phyloP scores from a whole-genome alignment of 2,329 filamentous ascomycete genomes.

The Orbilia quercus region DNA sequence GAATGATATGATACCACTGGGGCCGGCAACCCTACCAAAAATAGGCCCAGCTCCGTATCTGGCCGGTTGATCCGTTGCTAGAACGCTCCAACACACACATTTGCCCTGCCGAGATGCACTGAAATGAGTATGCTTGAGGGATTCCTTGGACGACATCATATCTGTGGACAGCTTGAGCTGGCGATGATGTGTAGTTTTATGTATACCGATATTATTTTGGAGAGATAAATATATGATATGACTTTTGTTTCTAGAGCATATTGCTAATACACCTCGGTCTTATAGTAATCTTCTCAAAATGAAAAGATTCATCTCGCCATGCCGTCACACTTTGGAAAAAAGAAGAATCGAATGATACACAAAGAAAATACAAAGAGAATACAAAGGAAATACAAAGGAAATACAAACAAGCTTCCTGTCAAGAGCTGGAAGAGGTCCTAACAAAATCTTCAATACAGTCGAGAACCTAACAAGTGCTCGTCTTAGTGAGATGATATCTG shows the following conservation, averaged over 20 bases:
- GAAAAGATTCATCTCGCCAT: conserved; percentile 19
- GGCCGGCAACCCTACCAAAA: not conserved
- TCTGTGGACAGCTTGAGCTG: too few species aligned
- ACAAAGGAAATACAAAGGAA: not conserved
- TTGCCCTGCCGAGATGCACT: not conserved
- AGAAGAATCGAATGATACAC: not conserved
- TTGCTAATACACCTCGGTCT: conserved; percentile 1
- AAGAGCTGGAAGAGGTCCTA: not conserved
- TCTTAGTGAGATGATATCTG: too few species aligned
- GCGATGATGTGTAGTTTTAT: too few species aligned
- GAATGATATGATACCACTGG: too few species aligned
- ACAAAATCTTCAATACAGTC: too few species aligned
- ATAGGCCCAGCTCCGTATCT: conserved; percentile 4
- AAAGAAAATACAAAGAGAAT: not conserved
- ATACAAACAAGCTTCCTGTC: not conserved
- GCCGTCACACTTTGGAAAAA: conserved; percentile 17
- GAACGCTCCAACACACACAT: conserved; percentile 7
- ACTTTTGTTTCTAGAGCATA: not conserved
- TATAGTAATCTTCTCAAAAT: not conserved
- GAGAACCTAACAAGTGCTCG: too few species aligned
- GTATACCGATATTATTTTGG: not conserved
- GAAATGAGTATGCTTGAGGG: too few species aligned
- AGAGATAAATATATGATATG: not conserved
- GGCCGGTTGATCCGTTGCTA: not conserved
- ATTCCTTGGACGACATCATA: too few species aligned